Base-by-base conservation (phyloP, 1,139 yeast species). In the Hemisphaericaspora lyxosophila region DNA sequence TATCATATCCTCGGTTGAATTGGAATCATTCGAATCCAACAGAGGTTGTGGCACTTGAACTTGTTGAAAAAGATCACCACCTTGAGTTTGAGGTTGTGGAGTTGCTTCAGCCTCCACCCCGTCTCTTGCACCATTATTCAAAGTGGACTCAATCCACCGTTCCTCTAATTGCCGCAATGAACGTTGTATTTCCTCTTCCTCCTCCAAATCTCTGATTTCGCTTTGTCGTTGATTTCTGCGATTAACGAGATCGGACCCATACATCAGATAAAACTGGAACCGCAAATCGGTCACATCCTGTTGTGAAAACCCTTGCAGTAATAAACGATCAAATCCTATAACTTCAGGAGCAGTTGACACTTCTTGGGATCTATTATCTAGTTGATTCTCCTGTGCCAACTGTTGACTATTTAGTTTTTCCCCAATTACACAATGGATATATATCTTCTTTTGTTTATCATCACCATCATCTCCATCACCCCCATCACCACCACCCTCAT, bases 81-180 rank as follows among this genome's bases (percentile, higher is more conserved):
- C 22, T 20, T 25, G 26, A 7, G 20, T 11, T 13, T n/a, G 14
- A 29, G 4, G 33, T 14, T 15, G 27, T 25, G 14, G 34, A 48
- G 2, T n/a, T 23, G 15, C 30, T 16, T 7, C 7, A 17, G 35
- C 16, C 11, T 45, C 29, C 17, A 43, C 37, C 11, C 35, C 34
- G 3, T 35, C 43, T 9, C 40, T 26, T 3, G 51, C 40, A 15
- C 41, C 46, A 5, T 50, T 55, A 37, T 62, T 72, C 6, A 79
- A 88, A 0, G 92, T 84, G 35, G 85, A 81, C 51, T 89, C 95
- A 43, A 89, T 85, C 96, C 96, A 89, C 42, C 89, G 71, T 50
- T 89, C 97, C 55, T 89, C 97, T 46, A 88, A 59, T 45, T 82
- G 84, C 36, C 88, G 57, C 5, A 78, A 58, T 26, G 70, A 70